phyloP scores from a whole-genome alignment of 2,329 filamentous ascomycete species.

The Fusarium nygamai region DNA sequence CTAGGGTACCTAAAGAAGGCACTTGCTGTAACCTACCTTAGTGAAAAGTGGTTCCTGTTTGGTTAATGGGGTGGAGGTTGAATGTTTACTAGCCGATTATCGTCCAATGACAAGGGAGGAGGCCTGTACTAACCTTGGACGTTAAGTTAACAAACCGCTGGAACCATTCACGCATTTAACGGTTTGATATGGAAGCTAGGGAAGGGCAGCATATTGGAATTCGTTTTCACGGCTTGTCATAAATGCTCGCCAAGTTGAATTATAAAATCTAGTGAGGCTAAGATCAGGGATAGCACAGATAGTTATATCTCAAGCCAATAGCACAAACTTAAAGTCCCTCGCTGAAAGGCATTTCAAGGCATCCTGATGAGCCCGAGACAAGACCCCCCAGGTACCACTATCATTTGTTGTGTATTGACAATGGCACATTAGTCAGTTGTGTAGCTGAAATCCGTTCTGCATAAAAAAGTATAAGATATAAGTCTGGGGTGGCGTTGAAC shows the following conservation, averaged over 20 bases:
- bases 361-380: background rate
- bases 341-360: background rate
- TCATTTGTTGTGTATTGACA: background rate
- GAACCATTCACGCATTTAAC: background rate
- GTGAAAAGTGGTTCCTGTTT: slow-evolving; percentile 23
- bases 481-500: background rate
- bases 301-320: background rate
- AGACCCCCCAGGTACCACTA: background rate
- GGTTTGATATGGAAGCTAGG: background rate
- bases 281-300: background rate
- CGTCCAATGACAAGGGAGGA: slow-evolving; percentile 1
- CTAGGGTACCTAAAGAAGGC: slow-evolving; percentile 13
- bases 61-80: slow-evolving; percentile 14
- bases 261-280: background rate
- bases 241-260: too few relatives aligned
- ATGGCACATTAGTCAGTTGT: background rate
- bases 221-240: background rate
- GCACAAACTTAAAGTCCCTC: background rate
- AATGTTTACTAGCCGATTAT: slow-evolving; percentile 1
- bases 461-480: background rate
- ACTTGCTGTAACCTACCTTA: slow-evolving; percentile 10
- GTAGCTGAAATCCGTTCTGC: background rate
- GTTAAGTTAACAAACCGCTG: background rate
- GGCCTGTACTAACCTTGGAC: background rate
- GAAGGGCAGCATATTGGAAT: background rate